A percentile compares a stretch with the other conserved stretches of the same genome.
Evolutionary conservation across 164 flowering plant genomes (phyloP).

Genomic region (Aristolochia californica): DNA sequence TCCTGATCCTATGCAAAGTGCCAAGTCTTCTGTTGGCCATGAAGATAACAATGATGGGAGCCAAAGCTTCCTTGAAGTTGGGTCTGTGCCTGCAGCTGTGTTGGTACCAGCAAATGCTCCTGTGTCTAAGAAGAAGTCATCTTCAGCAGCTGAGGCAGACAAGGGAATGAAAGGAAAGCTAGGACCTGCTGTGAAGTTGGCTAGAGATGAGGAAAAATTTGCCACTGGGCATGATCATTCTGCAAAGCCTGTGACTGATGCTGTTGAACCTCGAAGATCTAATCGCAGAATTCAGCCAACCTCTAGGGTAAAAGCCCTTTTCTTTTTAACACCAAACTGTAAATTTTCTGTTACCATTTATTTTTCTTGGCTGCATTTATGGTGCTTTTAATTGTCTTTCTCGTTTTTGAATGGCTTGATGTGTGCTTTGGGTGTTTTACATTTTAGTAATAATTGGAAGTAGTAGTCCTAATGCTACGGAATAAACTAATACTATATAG

Average conservation of each 20-base stretch:
- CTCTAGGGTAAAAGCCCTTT: conserved; percentile 52
- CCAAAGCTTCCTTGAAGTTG: conserved; percentile 19
- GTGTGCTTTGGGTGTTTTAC: background rate
- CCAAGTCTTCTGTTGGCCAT: conserved; percentile 25
- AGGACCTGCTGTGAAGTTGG: conserved; percentile 39
- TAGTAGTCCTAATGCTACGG: too few species aligned
- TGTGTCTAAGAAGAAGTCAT: conserved; percentile 33
- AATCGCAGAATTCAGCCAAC: conserved; percentile 95
- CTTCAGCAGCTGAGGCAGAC: conserved; percentile 26
- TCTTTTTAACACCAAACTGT: too few species aligned
- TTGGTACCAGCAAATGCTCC: conserved; percentile 20
- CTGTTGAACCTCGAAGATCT: conserved; percentile 74
- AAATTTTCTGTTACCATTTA: too few species aligned
- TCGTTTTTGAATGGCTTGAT: background rate
- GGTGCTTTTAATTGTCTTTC: background rate
- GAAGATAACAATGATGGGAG: conserved; percentile 24
- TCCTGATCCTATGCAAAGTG: conserved; percentile 18
- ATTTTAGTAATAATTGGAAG: background rate
- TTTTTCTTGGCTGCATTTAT: background rate
- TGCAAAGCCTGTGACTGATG: conserved; percentile 30
- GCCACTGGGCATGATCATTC: conserved; percentile 20
- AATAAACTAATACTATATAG: too few species aligned
- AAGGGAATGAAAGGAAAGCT: conserved; percentile 35
- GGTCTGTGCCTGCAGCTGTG: conserved; percentile 29
- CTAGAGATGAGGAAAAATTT: conserved; percentile 38